phyloP scores from a whole-genome alignment of 2,329 filamentous ascomycete genomes.

The Coniochaeta sp. region DNA sequence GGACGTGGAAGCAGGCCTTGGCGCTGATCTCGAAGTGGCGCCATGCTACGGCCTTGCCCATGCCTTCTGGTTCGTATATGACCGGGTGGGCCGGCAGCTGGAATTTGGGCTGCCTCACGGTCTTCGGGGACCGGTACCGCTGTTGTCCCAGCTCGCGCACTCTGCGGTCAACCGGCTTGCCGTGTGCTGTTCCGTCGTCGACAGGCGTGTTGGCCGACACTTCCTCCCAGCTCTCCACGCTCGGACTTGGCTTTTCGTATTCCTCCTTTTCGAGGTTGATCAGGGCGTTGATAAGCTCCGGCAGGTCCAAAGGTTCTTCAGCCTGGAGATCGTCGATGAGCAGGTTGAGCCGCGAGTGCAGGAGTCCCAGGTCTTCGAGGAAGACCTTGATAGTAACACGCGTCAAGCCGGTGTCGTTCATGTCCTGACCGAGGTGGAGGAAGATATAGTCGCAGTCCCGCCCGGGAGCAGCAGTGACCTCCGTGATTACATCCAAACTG shows the following conservation, averaged over 20 bases:
- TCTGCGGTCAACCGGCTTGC: slow-evolving; percentile 27
- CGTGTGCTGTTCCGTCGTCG: slow-evolving; percentile 47
- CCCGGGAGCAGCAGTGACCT: slow-evolving; percentile 84
- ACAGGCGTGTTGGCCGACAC: slow-evolving; percentile 52
- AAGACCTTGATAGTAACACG: slow-evolving; percentile 88
- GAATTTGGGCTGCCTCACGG: slow-evolving; percentile 53
- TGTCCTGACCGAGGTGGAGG: slow-evolving; percentile 63
- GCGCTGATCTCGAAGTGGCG: slow-evolving; percentile 84
- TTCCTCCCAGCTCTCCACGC: slow-evolving; percentile 88
- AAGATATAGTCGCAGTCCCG: slow-evolving; percentile 91
- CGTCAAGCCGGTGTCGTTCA: slow-evolving; percentile 56
- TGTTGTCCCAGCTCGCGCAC: slow-evolving; percentile 26
- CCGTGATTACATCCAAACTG: slow-evolving; percentile 67
- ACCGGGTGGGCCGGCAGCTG: slow-evolving; percentile 77
- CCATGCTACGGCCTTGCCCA: slow-evolving; percentile 68
- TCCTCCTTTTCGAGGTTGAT: slow-evolving; percentile 65
- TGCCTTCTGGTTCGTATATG: slow-evolving; percentile 74
- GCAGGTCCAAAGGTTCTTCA: slow-evolving; percentile 59
- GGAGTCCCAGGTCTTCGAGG: slow-evolving; percentile 74
- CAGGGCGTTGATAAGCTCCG: slow-evolving; percentile 64
- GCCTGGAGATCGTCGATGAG: slow-evolving; percentile 74
- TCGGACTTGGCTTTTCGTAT: slow-evolving; percentile 56
- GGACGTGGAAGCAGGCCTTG: slow-evolving; percentile 89
- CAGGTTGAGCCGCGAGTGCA: slow-evolving; percentile 79
- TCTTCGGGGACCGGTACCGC: slow-evolving; percentile 24